phyloP scores from a whole-genome alignment of 495 filamentous ascomycete species.

The Aspergillus diversus region DNA sequence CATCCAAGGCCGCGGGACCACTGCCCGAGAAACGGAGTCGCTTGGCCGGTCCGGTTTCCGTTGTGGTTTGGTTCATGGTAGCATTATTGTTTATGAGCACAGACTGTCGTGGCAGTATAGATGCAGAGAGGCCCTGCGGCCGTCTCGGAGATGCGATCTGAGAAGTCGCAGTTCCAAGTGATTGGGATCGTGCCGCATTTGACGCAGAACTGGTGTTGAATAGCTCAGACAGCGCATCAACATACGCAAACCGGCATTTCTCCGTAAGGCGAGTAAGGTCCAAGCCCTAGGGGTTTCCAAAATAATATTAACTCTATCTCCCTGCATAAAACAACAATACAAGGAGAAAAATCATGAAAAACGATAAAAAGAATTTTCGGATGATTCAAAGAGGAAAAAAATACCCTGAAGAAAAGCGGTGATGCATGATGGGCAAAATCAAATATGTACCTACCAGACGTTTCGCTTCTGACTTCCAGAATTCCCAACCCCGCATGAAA shows the following conservation, averaged over 20 bases:
- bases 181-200: conserved; percentile 3
- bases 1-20: conserved; percentile 38
- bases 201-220: conserved; percentile 40
- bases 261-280: conserved; percentile 65
- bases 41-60: conserved; percentile 35
- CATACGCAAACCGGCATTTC: conserved; percentile 64
- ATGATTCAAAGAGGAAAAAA: too few species aligned
- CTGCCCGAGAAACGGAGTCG: conserved; percentile 41
- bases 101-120: conserved; percentile 31
- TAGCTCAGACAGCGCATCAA: conserved; percentile 72
- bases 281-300: conserved; percentile 52
- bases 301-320: not conserved
- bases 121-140: conserved; percentile 29
- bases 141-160: conserved; percentile 41
- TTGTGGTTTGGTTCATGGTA: conserved; percentile 12
- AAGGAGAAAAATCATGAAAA: not conserved
- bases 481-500: conserved; percentile 73
- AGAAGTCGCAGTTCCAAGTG: conserved; percentile 22
- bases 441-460: conserved; percentile 55
- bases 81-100: conserved; percentile 9
- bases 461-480: conserved; percentile 70
- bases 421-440: not conserved
- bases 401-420: not conserved
- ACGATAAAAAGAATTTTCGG: not conserved
- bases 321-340: not conserved